Conservation (phyloP, 2,329 filamentous ascomycete genomes). For the Scolecobasidium constrictum region DNA sequence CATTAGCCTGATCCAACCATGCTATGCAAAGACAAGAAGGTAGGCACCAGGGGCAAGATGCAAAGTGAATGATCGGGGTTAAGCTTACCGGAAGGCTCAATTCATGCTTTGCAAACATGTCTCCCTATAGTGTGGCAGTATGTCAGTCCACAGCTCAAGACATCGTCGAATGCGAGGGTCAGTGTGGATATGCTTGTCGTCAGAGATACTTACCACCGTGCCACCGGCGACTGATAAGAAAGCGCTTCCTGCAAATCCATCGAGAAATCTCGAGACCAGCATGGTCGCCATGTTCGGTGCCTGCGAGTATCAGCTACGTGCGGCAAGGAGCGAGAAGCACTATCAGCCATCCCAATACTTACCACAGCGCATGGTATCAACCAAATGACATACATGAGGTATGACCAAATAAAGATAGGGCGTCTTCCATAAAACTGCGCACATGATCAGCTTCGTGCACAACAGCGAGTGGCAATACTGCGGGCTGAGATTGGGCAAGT, state of each 20-base stretch:
- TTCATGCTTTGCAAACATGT: slow-evolving; percentile 58
- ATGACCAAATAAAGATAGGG: slow-evolving; percentile 68
- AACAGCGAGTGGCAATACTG: not conserved
- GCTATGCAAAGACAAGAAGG: too few relatives aligned
- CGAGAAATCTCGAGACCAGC: slow-evolving; percentile 66
- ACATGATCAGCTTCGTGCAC: not conserved
- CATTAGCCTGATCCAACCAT: too few relatives aligned
- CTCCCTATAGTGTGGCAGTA: too few relatives aligned
- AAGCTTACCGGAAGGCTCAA: slow-evolving; percentile 64
- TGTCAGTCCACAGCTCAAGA: too few relatives aligned
- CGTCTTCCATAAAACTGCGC: slow-evolving; percentile 66
- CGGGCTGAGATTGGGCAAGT: not conserved
- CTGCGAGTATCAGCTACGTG: too few relatives aligned
- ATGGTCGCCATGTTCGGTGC: slow-evolving; percentile 74
- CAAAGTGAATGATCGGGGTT: too few relatives aligned
- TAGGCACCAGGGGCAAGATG: too few relatives aligned
- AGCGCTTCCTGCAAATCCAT: slow-evolving; percentile 56
- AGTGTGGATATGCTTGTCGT: too few relatives aligned
- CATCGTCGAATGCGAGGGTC: too few relatives aligned
- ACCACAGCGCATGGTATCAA: slow-evolving; percentile 72
- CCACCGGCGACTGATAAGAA: slow-evolving; percentile 65
- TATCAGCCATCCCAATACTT: too few relatives aligned
- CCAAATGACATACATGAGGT: slow-evolving; percentile 66
- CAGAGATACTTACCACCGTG: too few relatives aligned
- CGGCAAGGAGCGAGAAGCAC: too few relatives aligned